phyloP scores from a whole-genome alignment of 495 filamentous ascomycete species.

The Aspergillus conjunctus region DNA sequence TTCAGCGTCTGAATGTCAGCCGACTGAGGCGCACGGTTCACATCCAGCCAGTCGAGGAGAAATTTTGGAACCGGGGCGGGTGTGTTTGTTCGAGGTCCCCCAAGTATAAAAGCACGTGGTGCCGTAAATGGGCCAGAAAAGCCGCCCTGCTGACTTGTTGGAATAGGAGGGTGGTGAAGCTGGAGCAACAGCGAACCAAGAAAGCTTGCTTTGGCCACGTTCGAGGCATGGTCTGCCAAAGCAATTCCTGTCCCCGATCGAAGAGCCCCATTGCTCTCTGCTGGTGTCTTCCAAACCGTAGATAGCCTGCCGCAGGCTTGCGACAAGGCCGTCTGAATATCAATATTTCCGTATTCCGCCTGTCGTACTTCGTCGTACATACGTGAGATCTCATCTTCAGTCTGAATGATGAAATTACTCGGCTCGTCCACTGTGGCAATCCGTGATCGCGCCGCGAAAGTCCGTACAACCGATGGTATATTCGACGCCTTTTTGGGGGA shows the following conservation, averaged over 20 bases:
- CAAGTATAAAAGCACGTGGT: conserved; percentile 36
- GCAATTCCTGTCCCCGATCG: conserved; percentile 57
- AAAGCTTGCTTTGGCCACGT: conserved; percentile 72
- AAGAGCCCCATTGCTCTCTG: conserved; percentile 42
- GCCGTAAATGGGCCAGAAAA: conserved; percentile 26
- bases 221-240: conserved; percentile 58
- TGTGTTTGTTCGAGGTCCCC: conserved; percentile 39
- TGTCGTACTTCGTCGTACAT: conserved; percentile 61
- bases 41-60: conserved; percentile 76
- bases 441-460: conserved; percentile 40
- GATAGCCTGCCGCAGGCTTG: conserved; percentile 57
- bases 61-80: conserved; percentile 65
- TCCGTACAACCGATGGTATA: conserved; percentile 51
- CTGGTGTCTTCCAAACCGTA: conserved; percentile 58
- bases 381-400: conserved; percentile 43
- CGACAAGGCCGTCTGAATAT: conserved; percentile 56
- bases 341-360: conserved; percentile 53
- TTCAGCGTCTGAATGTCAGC: conserved; percentile 62
- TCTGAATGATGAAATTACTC: conserved; percentile 47
- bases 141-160: conserved; percentile 32
- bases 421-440: conserved; percentile 44
- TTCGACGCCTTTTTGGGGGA: conserved; percentile 52
- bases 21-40: conserved; percentile 63
- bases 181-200: conserved; percentile 69
- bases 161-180: conserved; percentile 67